These are phyloP conservation scores for Boletus pseudopeckii DNA, from an alignment of 768 basidiomycete genomes.

Conservation along the genomic window DNA sequence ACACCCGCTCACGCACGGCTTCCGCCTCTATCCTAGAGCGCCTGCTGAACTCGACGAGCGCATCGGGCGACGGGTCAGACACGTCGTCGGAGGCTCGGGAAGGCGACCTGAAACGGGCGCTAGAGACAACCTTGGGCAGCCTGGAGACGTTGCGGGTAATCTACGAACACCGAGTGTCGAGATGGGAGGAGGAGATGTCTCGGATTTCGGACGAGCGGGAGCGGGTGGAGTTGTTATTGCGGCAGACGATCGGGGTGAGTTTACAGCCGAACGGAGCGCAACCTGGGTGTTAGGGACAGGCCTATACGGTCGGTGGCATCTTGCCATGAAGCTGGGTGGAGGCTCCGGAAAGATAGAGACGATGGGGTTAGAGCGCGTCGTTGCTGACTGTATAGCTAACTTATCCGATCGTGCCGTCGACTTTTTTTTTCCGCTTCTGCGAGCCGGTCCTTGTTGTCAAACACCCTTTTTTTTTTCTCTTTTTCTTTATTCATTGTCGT, in stretches of 20 bases:
- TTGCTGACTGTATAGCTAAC: neutral
- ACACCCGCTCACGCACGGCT: constrained; percentile 42
- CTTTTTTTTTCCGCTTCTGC: no score
- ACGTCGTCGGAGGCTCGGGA: constrained; percentile 48
- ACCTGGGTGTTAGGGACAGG: neutral
- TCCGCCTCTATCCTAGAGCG: constrained; percentile 46
- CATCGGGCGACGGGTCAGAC: constrained; percentile 55
- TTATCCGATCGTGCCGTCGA: neutral
- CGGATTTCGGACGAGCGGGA: constrained; percentile 65
- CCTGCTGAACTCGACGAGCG: constrained; percentile 37
- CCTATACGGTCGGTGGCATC: neutral
- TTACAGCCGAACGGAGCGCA: constrained; percentile 22
- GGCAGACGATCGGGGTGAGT: constrained; percentile 56
- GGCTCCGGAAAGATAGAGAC: neutral
- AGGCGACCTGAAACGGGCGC: constrained; percentile 62
- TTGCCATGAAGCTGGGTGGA: neutral
- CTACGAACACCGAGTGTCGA: constrained; percentile 63
- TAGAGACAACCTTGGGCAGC: constrained; percentile 67
- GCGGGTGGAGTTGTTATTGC: constrained; percentile 59
- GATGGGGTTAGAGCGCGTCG: neutral
- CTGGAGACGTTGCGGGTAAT: constrained; percentile 59
- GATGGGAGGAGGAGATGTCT: constrained; percentile 70
- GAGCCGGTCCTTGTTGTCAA: no score
- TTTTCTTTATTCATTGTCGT: no score
- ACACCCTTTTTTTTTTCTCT: no score